phyloP scores from a whole-genome alignment of 1,139 yeast genomes.

The Saccharomyces uvarum region DNA sequence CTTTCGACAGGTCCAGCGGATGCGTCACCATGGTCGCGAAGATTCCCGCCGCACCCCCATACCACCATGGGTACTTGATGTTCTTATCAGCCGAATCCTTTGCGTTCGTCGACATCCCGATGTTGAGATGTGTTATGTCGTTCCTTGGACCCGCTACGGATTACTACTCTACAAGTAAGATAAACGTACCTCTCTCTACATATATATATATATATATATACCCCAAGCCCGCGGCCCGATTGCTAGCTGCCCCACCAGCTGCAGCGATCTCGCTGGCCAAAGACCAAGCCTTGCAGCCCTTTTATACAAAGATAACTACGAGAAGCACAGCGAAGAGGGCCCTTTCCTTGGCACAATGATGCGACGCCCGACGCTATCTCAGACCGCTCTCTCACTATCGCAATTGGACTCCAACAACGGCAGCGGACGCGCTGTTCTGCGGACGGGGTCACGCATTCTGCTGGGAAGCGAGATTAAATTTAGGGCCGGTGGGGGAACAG shows the following conservation, averaged over 20 bases:
- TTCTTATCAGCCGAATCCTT: background rate
- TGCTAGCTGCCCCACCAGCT: background rate
- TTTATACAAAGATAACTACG: background rate
- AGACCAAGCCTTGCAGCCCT: background rate
- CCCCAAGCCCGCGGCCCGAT: background rate
- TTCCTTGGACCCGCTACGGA: no score
- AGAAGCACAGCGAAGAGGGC: background rate
- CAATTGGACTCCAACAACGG: background rate
- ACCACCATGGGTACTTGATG: conserved; percentile 43
- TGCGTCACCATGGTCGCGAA: conserved; percentile 60
- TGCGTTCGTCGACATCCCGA: background rate
- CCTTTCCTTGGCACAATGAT: background rate
- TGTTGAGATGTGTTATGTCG: background rate
- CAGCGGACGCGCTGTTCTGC: conserved; percentile 1
- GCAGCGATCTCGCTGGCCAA: background rate
- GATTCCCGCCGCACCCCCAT: conserved; percentile 62
- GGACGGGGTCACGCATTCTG: background rate
- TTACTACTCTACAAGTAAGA: background rate
- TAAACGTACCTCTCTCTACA: background rate
- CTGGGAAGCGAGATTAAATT: background rate
- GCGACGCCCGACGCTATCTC: background rate
- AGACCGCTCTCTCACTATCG: background rate
- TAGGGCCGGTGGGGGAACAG: background rate
- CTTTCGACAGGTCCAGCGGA: conserved; percentile 78
- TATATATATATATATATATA: background rate